phyloP scores from a whole-genome alignment of 495 filamentous ascomycete species.

The Penicillium coprophilum region DNA sequence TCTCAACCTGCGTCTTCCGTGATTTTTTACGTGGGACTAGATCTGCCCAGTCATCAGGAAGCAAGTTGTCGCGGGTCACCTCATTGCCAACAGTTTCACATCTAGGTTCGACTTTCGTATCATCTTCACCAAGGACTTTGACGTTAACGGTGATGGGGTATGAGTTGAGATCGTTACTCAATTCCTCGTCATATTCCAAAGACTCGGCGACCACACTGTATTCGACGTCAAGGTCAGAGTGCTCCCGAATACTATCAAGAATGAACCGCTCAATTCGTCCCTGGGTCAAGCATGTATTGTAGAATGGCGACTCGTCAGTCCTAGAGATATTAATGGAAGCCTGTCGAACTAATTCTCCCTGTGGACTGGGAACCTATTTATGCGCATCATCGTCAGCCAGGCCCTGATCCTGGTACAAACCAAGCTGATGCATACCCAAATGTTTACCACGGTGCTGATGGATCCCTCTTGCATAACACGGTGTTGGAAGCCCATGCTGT shows the following conservation, averaged over 20 bases:
- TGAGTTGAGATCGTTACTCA: constrained; percentile 42
- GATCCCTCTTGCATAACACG: constrained; percentile 59
- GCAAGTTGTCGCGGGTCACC: constrained; percentile 50
- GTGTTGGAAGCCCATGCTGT: constrained; percentile 64
- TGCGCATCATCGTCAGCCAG: neutral
- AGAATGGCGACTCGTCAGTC: constrained; percentile 53
- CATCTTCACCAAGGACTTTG: constrained; percentile 45
- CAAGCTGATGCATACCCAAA: constrained; percentile 33
- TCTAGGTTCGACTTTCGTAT: constrained; percentile 24
- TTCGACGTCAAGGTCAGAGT: constrained; percentile 50
- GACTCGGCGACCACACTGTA: constrained; percentile 49
- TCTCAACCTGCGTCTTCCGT: constrained; percentile 37
- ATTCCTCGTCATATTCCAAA: constrained; percentile 45
- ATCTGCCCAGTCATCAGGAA: constrained; percentile 57
- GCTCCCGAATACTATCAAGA: constrained; percentile 48
- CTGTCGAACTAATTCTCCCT: constrained; percentile 50
- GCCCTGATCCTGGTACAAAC: neutral
- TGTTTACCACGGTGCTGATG: constrained; percentile 45
- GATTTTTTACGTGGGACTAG: constrained; percentile 37
- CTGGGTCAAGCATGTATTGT: constrained; percentile 54
- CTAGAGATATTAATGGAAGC: constrained; percentile 52
- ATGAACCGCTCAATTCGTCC: constrained; percentile 58
- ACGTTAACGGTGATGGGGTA: constrained; percentile 57
- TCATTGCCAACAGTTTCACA: constrained; percentile 36
- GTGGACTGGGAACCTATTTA: constrained; percentile 34